Base-by-base conservation (phyloP, 495 filamentous ascomycete genomes). In the Neurospora sp. region DNA sequence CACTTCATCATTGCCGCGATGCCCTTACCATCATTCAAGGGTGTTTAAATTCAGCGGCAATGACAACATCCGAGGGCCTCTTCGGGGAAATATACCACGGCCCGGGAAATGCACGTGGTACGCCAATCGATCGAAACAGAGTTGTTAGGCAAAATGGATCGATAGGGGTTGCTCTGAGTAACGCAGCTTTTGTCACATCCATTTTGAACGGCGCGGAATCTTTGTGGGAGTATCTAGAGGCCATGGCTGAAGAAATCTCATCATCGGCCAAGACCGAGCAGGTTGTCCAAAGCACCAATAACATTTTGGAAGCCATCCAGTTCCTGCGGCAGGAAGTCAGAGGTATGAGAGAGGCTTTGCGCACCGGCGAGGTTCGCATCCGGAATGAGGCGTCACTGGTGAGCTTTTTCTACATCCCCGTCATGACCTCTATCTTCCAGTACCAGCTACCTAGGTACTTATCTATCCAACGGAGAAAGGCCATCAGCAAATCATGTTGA, bases 21-120 rank as follows among this genome's bases (percentile, higher is more conserved):
- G 0, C 0, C 20, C 20, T 54, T 14, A 0, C 0, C 20, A 0
- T 1, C 0, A 12, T 54, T 27, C 3, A 0, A 2, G 0, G 20
- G 46, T 11, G 4, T 54, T 3, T 6, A 0, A 2, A 0, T 12
- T 12, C 9, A 54, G 20, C 8, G 8, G 0, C 2, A 18, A 12
- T 0, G 10, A 48, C n/a, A 10, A 48, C 44, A 9, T 23, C 10
- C 5, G 0, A 27, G 5, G 20, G 20, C 20, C 20, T 1, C 4
- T 23, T 54, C 20, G 10, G 0, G 0, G 4, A 23, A 1, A 1
- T 0, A 12, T 20, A 23, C n/a, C n/a, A n/a, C n/a, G n/a, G 1
- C 0, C 10, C 5, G 8, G 20, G 1, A 0, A 2, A 23, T 54
- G n/a, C n/a, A n/a, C n/a, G n/a, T n/a, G 20, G n/a, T 54, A 12